These are phyloP conservation scores for Thermochaetoides thermophila DNA, from an alignment of 495 filamentous ascomycete species.

Conservation along the genomic window DNA sequence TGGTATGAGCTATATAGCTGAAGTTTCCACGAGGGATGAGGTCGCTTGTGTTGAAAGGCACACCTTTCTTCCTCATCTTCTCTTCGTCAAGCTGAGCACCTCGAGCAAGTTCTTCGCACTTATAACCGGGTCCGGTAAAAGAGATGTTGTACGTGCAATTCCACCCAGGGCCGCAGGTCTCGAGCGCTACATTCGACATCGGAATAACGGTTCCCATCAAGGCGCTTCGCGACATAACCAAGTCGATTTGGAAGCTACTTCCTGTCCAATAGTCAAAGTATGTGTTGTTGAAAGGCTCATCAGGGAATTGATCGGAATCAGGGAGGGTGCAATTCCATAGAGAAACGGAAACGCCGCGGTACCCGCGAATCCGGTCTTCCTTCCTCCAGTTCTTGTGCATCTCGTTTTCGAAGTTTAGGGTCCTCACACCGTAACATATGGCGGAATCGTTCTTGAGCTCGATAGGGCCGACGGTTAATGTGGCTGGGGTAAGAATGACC, in stretches of 20 bases:
- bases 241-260: constrained; percentile 4
- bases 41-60: constrained; percentile 11
- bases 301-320: constrained; percentile 1
- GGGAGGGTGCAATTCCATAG: constrained; percentile 13
- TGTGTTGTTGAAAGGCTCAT: constrained; percentile 11
- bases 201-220: constrained; percentile 8
- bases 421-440: constrained; percentile 11
- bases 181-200: constrained; percentile 8
- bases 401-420: constrained; percentile 18
- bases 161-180: constrained; percentile 17
- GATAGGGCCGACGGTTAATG: constrained; percentile 14
- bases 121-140: constrained; percentile 16
- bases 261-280: constrained; percentile 20
- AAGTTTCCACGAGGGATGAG: constrained; percentile 12
- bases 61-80: constrained; percentile 3
- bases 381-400: constrained; percentile 15
- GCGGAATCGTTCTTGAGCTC: constrained; percentile 1
- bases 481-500: constrained; percentile 16
- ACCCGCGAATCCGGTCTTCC: constrained; percentile 6
- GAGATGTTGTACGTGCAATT: constrained; percentile 18
- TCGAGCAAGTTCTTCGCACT: constrained; percentile 11
- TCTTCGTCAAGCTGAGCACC: constrained; percentile 8
- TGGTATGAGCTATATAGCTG: constrained; percentile 10
- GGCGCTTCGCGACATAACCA: constrained; percentile 5
- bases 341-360: constrained; percentile 8